Conservation (phyloP, 2,329 filamentous ascomycete species). For the Hortaea sp. region DNA sequence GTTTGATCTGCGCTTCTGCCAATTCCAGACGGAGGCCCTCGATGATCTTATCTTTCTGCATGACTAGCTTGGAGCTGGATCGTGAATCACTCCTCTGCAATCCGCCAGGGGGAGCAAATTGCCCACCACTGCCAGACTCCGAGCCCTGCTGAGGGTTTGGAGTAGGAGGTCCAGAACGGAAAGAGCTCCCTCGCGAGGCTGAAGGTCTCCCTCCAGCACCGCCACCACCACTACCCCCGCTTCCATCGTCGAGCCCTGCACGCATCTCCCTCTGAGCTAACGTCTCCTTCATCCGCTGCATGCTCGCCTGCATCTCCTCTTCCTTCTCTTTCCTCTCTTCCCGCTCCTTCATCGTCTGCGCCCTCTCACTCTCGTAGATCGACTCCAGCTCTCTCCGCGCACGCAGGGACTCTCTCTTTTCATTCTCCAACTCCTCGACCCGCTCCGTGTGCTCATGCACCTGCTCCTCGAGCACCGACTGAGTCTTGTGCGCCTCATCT, state of each 20-base stretch:
- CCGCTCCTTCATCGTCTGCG: slow-evolving; percentile 80
- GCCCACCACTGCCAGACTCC: slow-evolving; percentile 33
- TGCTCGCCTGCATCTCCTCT: slow-evolving; percentile 81
- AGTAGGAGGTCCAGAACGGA: slow-evolving; percentile 29
- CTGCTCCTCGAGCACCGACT: slow-evolving; percentile 76
- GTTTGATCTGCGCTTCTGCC: slow-evolving; percentile 88
- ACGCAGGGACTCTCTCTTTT: slow-evolving; percentile 72
- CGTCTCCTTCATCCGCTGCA: slow-evolving; percentile 84
- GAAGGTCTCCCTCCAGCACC: slow-evolving; percentile 34
- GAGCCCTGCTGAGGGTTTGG: slow-evolving; percentile 53
- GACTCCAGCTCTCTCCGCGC: slow-evolving; percentile 85
- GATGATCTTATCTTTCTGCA: slow-evolving; percentile 95
- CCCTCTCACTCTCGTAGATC: slow-evolving; percentile 84
- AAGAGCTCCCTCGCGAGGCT: slow-evolving; percentile 29
- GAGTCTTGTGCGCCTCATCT: slow-evolving; percentile 75
- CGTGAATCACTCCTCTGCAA: slow-evolving; percentile 75
- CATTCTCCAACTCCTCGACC: slow-evolving; percentile 68
- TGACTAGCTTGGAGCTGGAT: slow-evolving; percentile 69
- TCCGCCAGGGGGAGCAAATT: slow-evolving; percentile 71
- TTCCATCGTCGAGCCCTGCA: slow-evolving; percentile 40
- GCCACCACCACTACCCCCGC: neutral
- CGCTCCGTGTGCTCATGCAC: slow-evolving; percentile 79
- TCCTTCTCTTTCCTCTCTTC: slow-evolving; percentile 76
- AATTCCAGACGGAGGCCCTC: slow-evolving; percentile 85
- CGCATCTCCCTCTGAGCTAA: slow-evolving; percentile 63